Percentiles rank a stretch among this genome's conserved stretches.
These are phyloP conservation scores for Debaryomyces robertsiae DNA, from an alignment of 1,139 yeast genomes.

Conservation along the genomic window DNA sequence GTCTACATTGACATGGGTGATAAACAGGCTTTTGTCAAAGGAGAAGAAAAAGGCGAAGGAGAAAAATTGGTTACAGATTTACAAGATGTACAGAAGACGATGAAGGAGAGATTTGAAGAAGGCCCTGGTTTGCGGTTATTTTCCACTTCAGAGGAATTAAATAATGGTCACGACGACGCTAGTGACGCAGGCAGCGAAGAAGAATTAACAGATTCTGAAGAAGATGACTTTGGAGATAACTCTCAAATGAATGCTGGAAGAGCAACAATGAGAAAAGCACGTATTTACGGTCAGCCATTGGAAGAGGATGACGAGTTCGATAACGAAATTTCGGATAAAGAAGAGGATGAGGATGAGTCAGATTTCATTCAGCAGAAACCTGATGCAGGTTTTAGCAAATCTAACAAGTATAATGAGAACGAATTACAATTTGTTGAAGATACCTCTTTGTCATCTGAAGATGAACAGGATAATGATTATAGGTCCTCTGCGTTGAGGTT, in stretches of 20 bases:
- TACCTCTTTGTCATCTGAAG: slow-evolving; percentile 46
- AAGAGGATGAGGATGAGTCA: slow-evolving; percentile 35
- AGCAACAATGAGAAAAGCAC: slow-evolving; percentile 58
- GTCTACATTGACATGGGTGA: slow-evolving; percentile 89
- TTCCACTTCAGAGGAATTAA: slow-evolving; percentile 56
- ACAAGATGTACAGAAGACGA: slow-evolving; percentile 66
- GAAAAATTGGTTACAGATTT: slow-evolving; percentile 81
- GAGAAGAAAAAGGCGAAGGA: slow-evolving; percentile 71
- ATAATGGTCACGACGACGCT: slow-evolving; percentile 40
- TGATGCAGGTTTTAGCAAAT: slow-evolving; percentile 51
- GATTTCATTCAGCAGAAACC: slow-evolving; percentile 40
- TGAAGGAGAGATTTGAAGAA: slow-evolving; percentile 61
- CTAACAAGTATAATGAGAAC: slow-evolving; percentile 40
- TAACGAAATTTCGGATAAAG: slow-evolving; percentile 32
- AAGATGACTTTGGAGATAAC: slow-evolving; percentile 28
- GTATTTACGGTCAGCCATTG: slow-evolving; percentile 57
- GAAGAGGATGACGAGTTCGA: slow-evolving; percentile 52
- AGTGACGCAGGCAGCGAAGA: slow-evolving; percentile 42
- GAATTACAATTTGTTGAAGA: slow-evolving; percentile 57
- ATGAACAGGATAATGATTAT: slow-evolving; percentile 31
- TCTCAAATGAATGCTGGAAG: slow-evolving; percentile 52
- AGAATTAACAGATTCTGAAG: slow-evolving; percentile 31
- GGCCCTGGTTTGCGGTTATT: slow-evolving; percentile 78
- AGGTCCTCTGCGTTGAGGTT: slow-evolving; percentile 49
- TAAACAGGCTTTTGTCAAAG: slow-evolving; percentile 59